phyloP scores from a whole-genome alignment of 139 green algal genomes.

The Coelastrella sp. region DNA sequence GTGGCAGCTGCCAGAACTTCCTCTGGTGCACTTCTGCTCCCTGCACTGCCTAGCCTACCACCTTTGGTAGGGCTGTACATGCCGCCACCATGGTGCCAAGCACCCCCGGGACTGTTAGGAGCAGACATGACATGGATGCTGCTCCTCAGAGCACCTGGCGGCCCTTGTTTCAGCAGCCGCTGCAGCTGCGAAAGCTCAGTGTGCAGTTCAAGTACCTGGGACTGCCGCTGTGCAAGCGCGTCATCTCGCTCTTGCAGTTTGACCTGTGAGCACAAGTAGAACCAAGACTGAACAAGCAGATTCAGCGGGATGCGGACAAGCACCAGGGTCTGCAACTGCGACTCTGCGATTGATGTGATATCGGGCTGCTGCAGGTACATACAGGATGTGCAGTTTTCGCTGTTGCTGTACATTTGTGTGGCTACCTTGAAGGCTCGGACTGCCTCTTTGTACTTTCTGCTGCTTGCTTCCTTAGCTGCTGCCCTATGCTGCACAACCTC shows the following conservation, averaged over 20 bases:
- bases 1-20: constrained; percentile 37
- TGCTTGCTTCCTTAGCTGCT: constrained; percentile 58
- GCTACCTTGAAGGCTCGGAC: constrained; percentile 61
- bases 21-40: neutral
- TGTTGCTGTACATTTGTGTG: neutral
- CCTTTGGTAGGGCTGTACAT: constrained; percentile 19
- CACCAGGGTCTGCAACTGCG: neutral
- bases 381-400: neutral
- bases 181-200: constrained; percentile 56
- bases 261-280: neutral
- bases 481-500: constrained; percentile 47
- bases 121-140: neutral
- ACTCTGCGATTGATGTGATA: too few relatives aligned
- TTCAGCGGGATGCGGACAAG: too few relatives aligned
- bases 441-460: constrained; percentile 74
- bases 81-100: neutral
- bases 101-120: neutral
- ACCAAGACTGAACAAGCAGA: neutral
- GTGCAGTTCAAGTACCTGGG: constrained; percentile 59
- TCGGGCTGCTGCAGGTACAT: too few relatives aligned
- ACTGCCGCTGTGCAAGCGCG: constrained; percentile 38
- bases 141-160: neutral
- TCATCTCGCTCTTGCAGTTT: constrained; percentile 53
- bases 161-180: constrained; percentile 45
- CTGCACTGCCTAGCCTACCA: constrained; percentile 12